These are phyloP conservation scores for Globisporangium paddicum DNA, from an alignment of 352 stramenopile genomes.

Conservation along the genomic window DNA sequence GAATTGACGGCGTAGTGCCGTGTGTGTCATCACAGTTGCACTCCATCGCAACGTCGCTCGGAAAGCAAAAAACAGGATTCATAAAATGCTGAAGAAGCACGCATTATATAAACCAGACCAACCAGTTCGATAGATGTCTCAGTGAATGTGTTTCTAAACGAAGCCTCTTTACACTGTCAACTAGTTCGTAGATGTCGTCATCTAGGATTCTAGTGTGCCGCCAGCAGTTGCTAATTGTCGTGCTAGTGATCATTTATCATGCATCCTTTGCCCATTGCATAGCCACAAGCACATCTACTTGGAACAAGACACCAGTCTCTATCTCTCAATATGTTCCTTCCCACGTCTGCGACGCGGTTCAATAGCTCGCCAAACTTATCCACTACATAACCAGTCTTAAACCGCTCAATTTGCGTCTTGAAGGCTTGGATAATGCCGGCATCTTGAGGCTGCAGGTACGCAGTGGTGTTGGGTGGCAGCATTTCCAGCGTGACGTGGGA, in stretches of 20 bases:
- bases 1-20: too few relatives aligned
- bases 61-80: too few relatives aligned
- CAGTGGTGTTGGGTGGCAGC: conserved; percentile 1
- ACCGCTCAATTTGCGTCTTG: not conserved
- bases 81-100: too few relatives aligned
- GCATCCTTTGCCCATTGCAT: not conserved
- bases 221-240: not conserved
- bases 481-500: not conserved
- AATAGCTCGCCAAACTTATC: not conserved
- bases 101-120: too few relatives aligned
- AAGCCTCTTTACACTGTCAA: not conserved
- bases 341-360: not conserved
- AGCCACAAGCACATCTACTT: not conserved
- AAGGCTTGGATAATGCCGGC: not conserved
- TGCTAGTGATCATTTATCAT: not conserved
- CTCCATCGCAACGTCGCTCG: too few relatives aligned
- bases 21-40: too few relatives aligned
- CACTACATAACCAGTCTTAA: not conserved
- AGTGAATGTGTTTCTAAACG: too few relatives aligned
- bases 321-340: not conserved
- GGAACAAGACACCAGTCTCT: not conserved
- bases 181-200: conserved; percentile 1
- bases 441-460: not conserved
- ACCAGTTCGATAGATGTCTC: too few relatives aligned
- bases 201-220: not conserved